Percentiles rank a stretch among this genome's conserved stretches.
phyloP scores from a whole-genome alignment of 2,329 filamentous ascomycete species.

The Trichoderma afroharzianum region DNA sequence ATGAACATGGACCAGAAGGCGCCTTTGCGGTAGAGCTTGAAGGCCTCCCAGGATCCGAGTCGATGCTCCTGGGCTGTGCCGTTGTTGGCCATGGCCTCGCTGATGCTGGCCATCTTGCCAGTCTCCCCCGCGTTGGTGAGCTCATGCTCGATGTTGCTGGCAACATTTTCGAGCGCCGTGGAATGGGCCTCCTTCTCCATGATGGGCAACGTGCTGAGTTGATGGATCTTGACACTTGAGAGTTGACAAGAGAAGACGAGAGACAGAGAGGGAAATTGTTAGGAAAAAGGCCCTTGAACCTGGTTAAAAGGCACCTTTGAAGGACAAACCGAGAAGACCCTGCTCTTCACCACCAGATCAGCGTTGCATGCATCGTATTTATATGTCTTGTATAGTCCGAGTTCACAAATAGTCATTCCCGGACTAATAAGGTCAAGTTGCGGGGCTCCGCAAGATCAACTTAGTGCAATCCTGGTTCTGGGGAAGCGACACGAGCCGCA shows the following conservation, averaged over 20 bases:
- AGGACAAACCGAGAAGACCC: background rate
- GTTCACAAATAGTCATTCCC: background rate
- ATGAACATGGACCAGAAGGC: conserved; percentile 36
- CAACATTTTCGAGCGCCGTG: conserved; percentile 11
- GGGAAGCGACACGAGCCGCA: conserved; percentile 10
- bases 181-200: conserved; percentile 8
- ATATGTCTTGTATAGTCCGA: background rate
- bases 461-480: background rate
- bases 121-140: conserved; percentile 9
- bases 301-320: background rate
- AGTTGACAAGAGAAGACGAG: background rate
- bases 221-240: background rate
- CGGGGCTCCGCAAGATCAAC: conserved; percentile 12
- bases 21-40: conserved; percentile 33
- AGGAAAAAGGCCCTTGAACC: background rate
- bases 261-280: background rate
- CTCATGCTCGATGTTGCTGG: conserved; percentile 14
- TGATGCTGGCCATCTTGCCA: conserved; percentile 13
- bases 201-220: background rate
- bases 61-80: conserved; percentile 10
- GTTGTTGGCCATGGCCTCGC: conserved; percentile 9
- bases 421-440: conserved; percentile 9
- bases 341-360: background rate
- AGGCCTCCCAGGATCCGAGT: conserved; percentile 21
- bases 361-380: conserved; percentile 9